Conservation (phyloP, 768 basidiomycete species). For the Pisolithus marmoratus region DNA sequence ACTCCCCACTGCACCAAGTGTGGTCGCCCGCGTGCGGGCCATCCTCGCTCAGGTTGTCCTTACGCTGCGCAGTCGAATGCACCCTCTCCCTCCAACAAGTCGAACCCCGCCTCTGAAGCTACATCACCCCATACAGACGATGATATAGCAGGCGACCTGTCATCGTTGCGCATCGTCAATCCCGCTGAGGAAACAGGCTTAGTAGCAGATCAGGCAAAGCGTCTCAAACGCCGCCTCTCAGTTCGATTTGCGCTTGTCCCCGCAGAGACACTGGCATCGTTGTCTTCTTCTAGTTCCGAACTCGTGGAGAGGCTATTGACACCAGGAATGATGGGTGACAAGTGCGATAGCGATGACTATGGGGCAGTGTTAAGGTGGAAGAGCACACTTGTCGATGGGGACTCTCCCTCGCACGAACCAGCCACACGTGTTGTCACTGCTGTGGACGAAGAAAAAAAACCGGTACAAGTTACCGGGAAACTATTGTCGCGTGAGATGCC, state of each 20-base stretch:
- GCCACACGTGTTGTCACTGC: constrained; percentile 21
- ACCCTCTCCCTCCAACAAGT: constrained; percentile 10
- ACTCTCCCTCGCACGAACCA: constrained; percentile 26
- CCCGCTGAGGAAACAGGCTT: constrained; percentile 14
- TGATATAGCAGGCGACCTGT: constrained; percentile 37
- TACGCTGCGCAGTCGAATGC: constrained; percentile 28
- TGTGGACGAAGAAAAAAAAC: constrained; percentile 20
- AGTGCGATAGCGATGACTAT: constrained; percentile 18
- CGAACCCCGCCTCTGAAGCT: constrained; percentile 1
- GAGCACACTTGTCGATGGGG: constrained; percentile 29
- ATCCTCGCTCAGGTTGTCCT: constrained; percentile 61
- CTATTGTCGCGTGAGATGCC: constrained; percentile 44
- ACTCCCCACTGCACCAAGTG: constrained; percentile 51
- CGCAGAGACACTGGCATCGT: constrained; percentile 44
- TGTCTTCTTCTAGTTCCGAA: constrained; percentile 42
- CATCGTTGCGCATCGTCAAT: constrained; percentile 39
- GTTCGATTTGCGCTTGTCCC: constrained; percentile 26
- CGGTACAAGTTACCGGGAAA: neutral
- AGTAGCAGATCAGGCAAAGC: constrained; percentile 1
- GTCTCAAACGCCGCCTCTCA: constrained; percentile 21
- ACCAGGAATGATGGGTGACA: constrained; percentile 34
- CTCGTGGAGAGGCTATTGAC: constrained; percentile 42
- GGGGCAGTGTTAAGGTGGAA: constrained; percentile 22
- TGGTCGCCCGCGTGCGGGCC: constrained; percentile 47
- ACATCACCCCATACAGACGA: constrained; percentile 12